Evolutionary conservation across 2,329 filamentous ascomycete genomes (phyloP).

Genomic region (Fusarium falciforme): DNA sequence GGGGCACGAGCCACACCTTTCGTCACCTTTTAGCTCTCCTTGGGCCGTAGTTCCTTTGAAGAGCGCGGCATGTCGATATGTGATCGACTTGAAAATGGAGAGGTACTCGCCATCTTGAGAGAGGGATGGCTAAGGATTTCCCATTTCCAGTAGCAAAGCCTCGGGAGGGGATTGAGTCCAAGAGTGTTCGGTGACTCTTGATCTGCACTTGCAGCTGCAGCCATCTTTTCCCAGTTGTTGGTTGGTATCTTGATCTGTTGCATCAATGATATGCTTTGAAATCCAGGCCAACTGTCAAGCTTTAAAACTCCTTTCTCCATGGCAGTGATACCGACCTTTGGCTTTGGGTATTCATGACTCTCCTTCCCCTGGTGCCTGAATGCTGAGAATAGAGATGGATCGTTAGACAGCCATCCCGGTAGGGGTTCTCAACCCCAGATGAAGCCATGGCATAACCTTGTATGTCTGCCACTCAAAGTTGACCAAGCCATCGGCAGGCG

Average conservation of each 20-base stretch:
- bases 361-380: not conserved
- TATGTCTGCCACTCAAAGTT: not conserved
- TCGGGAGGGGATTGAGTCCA: not conserved
- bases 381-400: not conserved
- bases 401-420: not conserved
- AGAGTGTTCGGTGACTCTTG: not conserved
- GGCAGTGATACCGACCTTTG: not conserved
- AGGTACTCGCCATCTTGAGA: not conserved
- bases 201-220: not conserved
- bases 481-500: not conserved
- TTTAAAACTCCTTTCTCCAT: not conserved
- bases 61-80: not conserved
- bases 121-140: not conserved
- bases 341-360: not conserved
- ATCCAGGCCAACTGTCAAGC: not conserved
- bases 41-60: constrained; percentile 10
- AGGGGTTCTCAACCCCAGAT: not conserved
- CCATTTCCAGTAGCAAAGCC: not conserved
- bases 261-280: not conserved
- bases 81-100: not conserved
- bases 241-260: not conserved
- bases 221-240: not conserved
- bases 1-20: constrained; percentile 31
- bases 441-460: not conserved
- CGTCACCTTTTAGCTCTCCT: not conserved